These are phyloP conservation scores for Juglanconis juglandina DNA, from an alignment of 2,329 filamentous ascomycete species.

Conservation along the genomic window DNA sequence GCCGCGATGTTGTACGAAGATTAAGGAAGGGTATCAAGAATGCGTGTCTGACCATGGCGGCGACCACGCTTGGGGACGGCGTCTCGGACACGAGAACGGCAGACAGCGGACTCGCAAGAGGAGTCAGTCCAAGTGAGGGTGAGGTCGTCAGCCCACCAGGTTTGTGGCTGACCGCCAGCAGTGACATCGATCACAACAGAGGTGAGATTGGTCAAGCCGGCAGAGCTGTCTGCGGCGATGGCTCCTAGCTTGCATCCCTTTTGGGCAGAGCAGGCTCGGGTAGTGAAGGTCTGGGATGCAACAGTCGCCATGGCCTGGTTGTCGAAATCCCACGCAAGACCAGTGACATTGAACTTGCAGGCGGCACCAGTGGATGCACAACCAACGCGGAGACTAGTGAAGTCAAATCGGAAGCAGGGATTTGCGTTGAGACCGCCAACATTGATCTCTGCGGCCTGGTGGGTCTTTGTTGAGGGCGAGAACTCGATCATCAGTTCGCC, in stretches of 20 bases:
- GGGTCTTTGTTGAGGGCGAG: not conserved
- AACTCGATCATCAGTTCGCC: slow-evolving; percentile 29
- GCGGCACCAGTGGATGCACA: slow-evolving; percentile 31
- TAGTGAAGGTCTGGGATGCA: slow-evolving; percentile 21
- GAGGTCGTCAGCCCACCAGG: slow-evolving; percentile 47
- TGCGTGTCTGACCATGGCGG: slow-evolving; percentile 2
- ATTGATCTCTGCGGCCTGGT: slow-evolving; percentile 24
- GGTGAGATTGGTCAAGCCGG: slow-evolving; percentile 30
- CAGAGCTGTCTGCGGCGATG: slow-evolving; percentile 22
- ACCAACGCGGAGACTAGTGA: slow-evolving; percentile 35
- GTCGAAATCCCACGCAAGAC: slow-evolving; percentile 26
- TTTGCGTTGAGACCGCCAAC: slow-evolving; percentile 20
- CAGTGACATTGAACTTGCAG: slow-evolving; percentile 37
- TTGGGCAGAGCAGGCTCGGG: slow-evolving; percentile 28
- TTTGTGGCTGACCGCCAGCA: slow-evolving; percentile 32
- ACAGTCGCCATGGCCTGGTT: slow-evolving; percentile 22
- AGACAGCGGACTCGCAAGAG: slow-evolving; percentile 34
- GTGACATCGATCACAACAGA: slow-evolving; percentile 38
- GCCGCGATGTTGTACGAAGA: not conserved
- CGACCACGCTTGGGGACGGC: slow-evolving; percentile 21
- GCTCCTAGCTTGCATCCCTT: slow-evolving; percentile 29
- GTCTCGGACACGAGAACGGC: slow-evolving; percentile 33
- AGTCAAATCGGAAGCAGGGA: slow-evolving; percentile 33
- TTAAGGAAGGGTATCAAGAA: slow-evolving; percentile 3
- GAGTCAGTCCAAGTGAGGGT: slow-evolving; percentile 41